phyloP scores from a whole-genome alignment of 805 yeast genomes.

The Komagataella mondaviorum region DNA sequence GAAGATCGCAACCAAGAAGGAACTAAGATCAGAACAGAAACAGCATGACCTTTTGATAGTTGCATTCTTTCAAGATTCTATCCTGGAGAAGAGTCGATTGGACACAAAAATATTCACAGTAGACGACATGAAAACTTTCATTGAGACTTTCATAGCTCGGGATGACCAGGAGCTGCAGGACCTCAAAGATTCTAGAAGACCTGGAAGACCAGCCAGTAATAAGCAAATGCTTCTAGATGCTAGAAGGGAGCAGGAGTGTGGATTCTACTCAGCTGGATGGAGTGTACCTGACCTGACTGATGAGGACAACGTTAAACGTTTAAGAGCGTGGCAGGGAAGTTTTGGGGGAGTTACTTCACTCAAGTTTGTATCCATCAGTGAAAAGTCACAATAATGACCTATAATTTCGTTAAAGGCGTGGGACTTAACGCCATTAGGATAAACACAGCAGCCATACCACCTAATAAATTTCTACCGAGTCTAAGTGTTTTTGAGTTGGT shows the following conservation, averaged over 20 bases:
- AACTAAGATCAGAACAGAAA: slow-evolving; percentile 41
- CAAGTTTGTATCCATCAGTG: not conserved
- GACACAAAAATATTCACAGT: slow-evolving; percentile 22
- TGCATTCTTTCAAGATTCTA: slow-evolving; percentile 46
- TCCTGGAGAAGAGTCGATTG: slow-evolving; percentile 15
- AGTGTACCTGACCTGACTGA: slow-evolving; percentile 62
- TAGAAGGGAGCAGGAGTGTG: slow-evolving; percentile 44
- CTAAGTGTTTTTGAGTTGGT: not conserved
- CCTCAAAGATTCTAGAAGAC: slow-evolving; percentile 50
- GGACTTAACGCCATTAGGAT: not conserved
- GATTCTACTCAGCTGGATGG: slow-evolving; percentile 55
- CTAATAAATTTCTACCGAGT: not conserved
- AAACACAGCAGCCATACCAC: not conserved
- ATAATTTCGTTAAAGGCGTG: not conserved
- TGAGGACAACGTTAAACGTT: slow-evolving; percentile 36
- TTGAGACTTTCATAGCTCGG: slow-evolving; percentile 50
- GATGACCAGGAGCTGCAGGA: slow-evolving; percentile 65
- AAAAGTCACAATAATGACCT: not conserved
- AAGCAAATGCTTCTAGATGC: slow-evolving; percentile 57
- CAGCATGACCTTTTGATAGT: slow-evolving; percentile 46
- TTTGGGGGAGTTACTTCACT: slow-evolving; percentile 44
- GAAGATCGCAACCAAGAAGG: slow-evolving; percentile 49
- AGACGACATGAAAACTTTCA: slow-evolving; percentile 47
- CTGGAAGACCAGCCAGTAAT: slow-evolving; percentile 76
- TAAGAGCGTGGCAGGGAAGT: slow-evolving; percentile 73